phyloP scores from a whole-genome alignment of 1,284 basidiomycete species.

The Marasmius sp. region DNA sequence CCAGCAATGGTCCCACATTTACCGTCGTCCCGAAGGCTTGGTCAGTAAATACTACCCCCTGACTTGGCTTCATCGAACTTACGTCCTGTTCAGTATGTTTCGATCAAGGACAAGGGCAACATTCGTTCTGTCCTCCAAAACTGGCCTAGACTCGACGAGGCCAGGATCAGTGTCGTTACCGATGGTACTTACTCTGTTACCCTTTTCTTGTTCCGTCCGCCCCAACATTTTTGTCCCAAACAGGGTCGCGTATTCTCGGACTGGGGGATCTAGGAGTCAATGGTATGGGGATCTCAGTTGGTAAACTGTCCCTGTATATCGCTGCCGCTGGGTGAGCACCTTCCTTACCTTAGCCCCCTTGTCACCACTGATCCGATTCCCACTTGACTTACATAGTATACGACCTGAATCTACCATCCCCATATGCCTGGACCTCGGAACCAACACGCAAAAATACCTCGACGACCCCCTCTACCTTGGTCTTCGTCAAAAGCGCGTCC shows the following conservation, averaged over 20 bases:
- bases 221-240: slow-evolving; percentile 2
- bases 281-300: slow-evolving; percentile 92
- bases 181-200: slow-evolving; percentile 58
- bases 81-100: slow-evolving; percentile 60
- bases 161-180: slow-evolving; percentile 84
- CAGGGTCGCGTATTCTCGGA: slow-evolving; percentile 87
- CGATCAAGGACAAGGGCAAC: slow-evolving; percentile 83
- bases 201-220: not conserved
- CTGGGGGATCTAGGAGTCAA: slow-evolving; percentile 88
- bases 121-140: slow-evolving; percentile 70
- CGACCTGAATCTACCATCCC: slow-evolving; percentile 85
- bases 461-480: slow-evolving; percentile 93
- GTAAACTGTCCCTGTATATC: slow-evolving; percentile 91
- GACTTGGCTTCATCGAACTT: slow-evolving; percentile 5
- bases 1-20: slow-evolving; percentile 82
- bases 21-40: slow-evolving; percentile 76
- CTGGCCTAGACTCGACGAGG: slow-evolving; percentile 75
- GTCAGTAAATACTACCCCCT: slow-evolving; percentile 38
- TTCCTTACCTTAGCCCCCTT: not conserved
- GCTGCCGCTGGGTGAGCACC: slow-evolving; percentile 75
- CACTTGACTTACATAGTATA: slow-evolving; percentile 50
- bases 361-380: not conserved
- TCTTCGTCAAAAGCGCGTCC: slow-evolving; percentile 68
- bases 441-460: slow-evolving; percentile 81
- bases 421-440: slow-evolving; percentile 86